Percentiles rank a stretch among this genome's conserved stretches.
phyloP scores from a whole-genome alignment of 257 asterid species.

The Solanum gracilifrons region DNA sequence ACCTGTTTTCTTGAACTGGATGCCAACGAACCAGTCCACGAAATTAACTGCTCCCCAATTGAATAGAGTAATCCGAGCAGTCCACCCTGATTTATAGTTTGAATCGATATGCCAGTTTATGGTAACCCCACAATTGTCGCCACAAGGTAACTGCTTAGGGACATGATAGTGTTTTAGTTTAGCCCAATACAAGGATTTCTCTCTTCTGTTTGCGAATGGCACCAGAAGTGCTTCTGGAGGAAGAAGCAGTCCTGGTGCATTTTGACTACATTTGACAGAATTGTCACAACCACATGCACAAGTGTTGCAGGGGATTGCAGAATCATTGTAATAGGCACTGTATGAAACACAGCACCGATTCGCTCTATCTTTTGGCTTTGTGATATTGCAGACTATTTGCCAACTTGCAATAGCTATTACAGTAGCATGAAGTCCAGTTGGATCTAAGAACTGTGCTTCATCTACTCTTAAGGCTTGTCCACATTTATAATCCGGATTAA shows the following conservation, averaged over 20 bases:
- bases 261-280: slow-evolving; percentile 19
- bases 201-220: slow-evolving; percentile 58
- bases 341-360: slow-evolving; percentile 72
- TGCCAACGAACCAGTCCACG: slow-evolving; percentile 64
- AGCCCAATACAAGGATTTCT: slow-evolving; percentile 55
- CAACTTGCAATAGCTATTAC: slow-evolving; percentile 65
- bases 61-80: slow-evolving; percentile 81
- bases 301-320: slow-evolving; percentile 64
- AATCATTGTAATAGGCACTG: slow-evolving; percentile 65
- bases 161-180: slow-evolving; percentile 23
- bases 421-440: slow-evolving; percentile 39
- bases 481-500: slow-evolving; percentile 64
- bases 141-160: slow-evolving; percentile 61
- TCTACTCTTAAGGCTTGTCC: slow-evolving; percentile 69
- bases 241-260: slow-evolving; percentile 32
- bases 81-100: slow-evolving; percentile 73
- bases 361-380: slow-evolving; percentile 43
- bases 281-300: slow-evolving; percentile 78
- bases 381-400: slow-evolving; percentile 71
- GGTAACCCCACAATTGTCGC: slow-evolving; percentile 85
- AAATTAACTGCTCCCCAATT: slow-evolving; percentile 59
- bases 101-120: slow-evolving; percentile 90
- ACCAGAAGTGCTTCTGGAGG: slow-evolving; percentile 71
- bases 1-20: slow-evolving; percentile 45
- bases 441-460: slow-evolving; percentile 59